A percentile compares a stretch with the other conserved stretches of the same genome.
phyloP scores from a whole-genome alignment of 352 stramenopile species.

The Halophytophthora polymorphica region DNA sequence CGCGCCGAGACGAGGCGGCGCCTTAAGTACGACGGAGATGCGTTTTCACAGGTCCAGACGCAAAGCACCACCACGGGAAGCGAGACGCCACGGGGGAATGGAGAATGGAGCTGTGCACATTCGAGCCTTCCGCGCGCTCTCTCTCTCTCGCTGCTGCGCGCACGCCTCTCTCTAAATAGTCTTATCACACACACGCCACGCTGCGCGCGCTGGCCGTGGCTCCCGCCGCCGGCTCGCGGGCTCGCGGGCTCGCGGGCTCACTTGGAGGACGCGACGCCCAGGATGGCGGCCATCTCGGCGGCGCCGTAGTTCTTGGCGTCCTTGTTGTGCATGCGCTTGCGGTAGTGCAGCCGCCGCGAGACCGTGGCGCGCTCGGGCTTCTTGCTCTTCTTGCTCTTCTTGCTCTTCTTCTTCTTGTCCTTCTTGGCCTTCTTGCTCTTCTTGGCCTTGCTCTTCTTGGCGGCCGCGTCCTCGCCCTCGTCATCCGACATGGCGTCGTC shows the following conservation, averaged over 20 bases:
- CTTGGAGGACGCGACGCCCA: slow-evolving; percentile 64
- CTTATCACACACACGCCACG: too few relatives aligned
- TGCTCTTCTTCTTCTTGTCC: slow-evolving; percentile 47
- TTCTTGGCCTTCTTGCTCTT: slow-evolving; percentile 44
- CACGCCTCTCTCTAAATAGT: too few relatives aligned
- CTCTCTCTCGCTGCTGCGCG: too few relatives aligned
- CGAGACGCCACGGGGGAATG: too few relatives aligned
- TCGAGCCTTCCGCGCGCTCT: too few relatives aligned
- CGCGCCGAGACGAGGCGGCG: too few relatives aligned
- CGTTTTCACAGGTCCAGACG: too few relatives aligned
- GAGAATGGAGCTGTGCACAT: too few relatives aligned
- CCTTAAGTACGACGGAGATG: too few relatives aligned
- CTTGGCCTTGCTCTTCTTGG: slow-evolving; percentile 27
- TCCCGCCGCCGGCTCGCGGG: too few relatives aligned
- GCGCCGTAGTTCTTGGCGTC: slow-evolving; percentile 83
- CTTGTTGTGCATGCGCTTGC: slow-evolving; percentile 84
- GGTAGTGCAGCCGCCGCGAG: slow-evolving; percentile 72
- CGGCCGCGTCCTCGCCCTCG: slow-evolving; percentile 23
- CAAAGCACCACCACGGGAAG: too few relatives aligned
- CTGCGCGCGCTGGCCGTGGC: too few relatives aligned
- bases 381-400: slow-evolving; percentile 71
- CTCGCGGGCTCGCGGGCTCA: neutral
- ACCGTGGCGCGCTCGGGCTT: slow-evolving; percentile 42
- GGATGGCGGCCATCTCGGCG: slow-evolving; percentile 81
- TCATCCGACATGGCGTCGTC: slow-evolving; percentile 16